These are phyloP conservation scores for Podochytrium sp. DNA, from an alignment of 192 early-diverging fungal genomes.

Conservation along the genomic window DNA sequence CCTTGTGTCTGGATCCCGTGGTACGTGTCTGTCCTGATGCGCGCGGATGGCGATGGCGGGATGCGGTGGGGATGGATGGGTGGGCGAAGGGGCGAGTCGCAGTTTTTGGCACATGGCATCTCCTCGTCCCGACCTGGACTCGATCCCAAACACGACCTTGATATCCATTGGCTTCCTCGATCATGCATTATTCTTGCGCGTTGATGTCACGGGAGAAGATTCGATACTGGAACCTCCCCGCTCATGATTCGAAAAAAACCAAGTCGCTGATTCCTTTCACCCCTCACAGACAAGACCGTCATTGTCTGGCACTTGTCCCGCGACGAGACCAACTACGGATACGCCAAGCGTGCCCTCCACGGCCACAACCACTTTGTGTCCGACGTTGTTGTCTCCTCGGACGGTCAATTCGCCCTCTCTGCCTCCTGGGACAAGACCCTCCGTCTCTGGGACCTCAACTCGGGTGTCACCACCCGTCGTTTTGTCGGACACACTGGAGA, in stretches of 20 bases:
- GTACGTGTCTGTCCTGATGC: constrained; percentile 53
- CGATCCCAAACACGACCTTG: too few relatives aligned
- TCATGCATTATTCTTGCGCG: too few relatives aligned
- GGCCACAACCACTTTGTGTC: constrained; percentile 99
- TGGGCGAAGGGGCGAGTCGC: background rate
- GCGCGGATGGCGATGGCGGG: constrained; percentile 14
- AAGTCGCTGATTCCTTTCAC: constrained; percentile 1
- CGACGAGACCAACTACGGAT: constrained; percentile 91
- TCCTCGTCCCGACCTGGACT: too few relatives aligned
- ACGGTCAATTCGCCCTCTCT: constrained; percentile 98
- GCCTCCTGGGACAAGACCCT: constrained; percentile 99
- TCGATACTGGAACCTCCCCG: too few relatives aligned
- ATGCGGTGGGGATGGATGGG: constrained; percentile 2
- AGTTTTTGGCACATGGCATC: too few relatives aligned
- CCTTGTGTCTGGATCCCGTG: constrained; percentile 95
- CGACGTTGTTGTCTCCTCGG: constrained; percentile 97
- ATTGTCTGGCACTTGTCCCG: constrained; percentile 97
- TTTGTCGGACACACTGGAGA: constrained; percentile 98
- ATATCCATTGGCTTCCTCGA: too few relatives aligned
- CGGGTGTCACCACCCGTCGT: constrained; percentile 91
- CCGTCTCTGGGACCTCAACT: constrained; percentile 98
- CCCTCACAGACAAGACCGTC: constrained; percentile 87
- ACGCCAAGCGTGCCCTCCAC: constrained; percentile 84
- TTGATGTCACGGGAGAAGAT: too few relatives aligned
- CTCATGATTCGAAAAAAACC: too few relatives aligned